Evolutionary conservation across 2,329 filamentous ascomycete genomes (phyloP), one percentile per base, ranked within the genome.

Genomic region (Xylariaceae sp.): DNA sequence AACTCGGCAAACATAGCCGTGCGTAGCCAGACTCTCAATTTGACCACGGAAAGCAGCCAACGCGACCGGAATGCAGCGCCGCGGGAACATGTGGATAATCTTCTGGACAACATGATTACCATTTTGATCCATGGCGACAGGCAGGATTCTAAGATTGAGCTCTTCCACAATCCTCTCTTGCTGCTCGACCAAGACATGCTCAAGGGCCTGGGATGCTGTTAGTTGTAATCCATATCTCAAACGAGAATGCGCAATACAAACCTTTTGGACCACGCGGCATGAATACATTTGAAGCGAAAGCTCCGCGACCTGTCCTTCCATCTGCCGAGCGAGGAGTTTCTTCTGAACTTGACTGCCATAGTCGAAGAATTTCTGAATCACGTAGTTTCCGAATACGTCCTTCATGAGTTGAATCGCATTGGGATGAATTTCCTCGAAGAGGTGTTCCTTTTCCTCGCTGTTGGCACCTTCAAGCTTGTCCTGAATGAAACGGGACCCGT

Each of bases 61-160:
- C 73, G 97, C 88, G 74, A 95, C 95, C 63, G 87, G 87, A 51
- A 96, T 88, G 69, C 93, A 86, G 64, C 90, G 80, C 1, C 86
- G 83, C 0, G 90, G 89, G 59, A 93, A 84, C 67, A 88, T 80
- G 69, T 94, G 88, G 61, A 99, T 92, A 8, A 93, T 88, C 74
- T 96, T 96, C 69, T 97, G 94, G 15, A 99, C 87, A 34, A 99
- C 94, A 66, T 99, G 94, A 73, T 99, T 99, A 57, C 93, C 94
- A 67, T 97, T 94, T 71, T 91, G 86, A 66, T 97, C 89, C 66
- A 87, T 88, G 64, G 96, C 88, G 58, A 93, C 89, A 60, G 83
- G 84, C 57, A 93, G 72, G 4, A 97, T 85, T 57, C 92, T 82
- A 30, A 82, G 79, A 71, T 92, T 86, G 1, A 97, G 82, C 73